Conservation (phyloP, 2,329 filamentous ascomycete genomes). For the Exophiala calicioides region DNA sequence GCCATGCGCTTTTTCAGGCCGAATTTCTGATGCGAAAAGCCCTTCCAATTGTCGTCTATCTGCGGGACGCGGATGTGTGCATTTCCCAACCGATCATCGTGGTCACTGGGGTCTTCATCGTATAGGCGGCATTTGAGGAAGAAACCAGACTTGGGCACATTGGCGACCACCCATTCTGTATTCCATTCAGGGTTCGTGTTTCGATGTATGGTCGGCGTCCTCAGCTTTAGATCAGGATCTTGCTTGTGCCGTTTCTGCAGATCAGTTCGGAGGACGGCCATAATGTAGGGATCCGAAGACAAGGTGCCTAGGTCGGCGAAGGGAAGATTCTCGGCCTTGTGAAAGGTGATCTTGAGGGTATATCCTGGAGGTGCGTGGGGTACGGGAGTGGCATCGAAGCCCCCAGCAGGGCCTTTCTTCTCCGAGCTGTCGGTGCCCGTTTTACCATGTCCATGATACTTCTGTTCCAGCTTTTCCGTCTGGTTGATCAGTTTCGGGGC, state of each 20-base stretch:
- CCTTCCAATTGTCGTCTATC: slow-evolving; percentile 67
- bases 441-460: slow-evolving; percentile 33
- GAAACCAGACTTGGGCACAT: slow-evolving; percentile 79
- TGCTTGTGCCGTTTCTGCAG: slow-evolving; percentile 80
- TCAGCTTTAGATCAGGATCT: slow-evolving; percentile 71
- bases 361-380: slow-evolving; percentile 74
- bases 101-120: slow-evolving; percentile 84
- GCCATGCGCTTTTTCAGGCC: slow-evolving; percentile 79
- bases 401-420: slow-evolving; percentile 63
- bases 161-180: slow-evolving; percentile 82
- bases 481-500: slow-evolving; percentile 43
- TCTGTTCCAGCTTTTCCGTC: slow-evolving; percentile 42
- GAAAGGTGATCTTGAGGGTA: slow-evolving; percentile 81
- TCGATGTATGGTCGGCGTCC: slow-evolving; percentile 73
- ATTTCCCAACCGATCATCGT: slow-evolving; percentile 85
- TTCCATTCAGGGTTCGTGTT: slow-evolving; percentile 79
- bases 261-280: slow-evolving; percentile 70
- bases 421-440: slow-evolving; percentile 42
- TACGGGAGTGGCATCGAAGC: slow-evolving; percentile 77
- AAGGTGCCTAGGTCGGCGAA: slow-evolving; percentile 75
- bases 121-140: slow-evolving; percentile 81
- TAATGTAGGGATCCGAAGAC: slow-evolving; percentile 80
- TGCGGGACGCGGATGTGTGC: slow-evolving; percentile 67
- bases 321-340: slow-evolving; percentile 77
- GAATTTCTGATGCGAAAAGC: slow-evolving; percentile 65